phyloP scores from a whole-genome alignment of 208 protist species.

The Crithidia fasciculata region DNA sequence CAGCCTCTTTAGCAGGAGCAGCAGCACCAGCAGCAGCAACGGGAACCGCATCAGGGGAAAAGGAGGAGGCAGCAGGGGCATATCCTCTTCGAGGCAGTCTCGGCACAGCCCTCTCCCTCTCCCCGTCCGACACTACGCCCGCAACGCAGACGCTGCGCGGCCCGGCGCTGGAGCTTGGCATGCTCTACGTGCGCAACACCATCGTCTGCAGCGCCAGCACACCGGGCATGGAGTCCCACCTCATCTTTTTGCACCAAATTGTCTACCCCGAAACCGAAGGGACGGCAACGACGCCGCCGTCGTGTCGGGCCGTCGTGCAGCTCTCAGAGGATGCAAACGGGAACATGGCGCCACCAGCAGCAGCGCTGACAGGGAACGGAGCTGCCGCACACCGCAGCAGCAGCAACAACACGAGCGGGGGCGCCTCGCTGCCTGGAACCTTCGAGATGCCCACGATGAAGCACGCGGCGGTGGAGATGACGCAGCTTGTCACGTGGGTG shows the following conservation, averaged over 20 bases:
- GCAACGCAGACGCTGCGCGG: constrained; percentile 26
- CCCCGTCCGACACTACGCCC: neutral
- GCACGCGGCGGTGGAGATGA: constrained; percentile 38
- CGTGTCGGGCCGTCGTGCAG: constrained; percentile 27
- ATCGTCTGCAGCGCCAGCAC: constrained; percentile 60
- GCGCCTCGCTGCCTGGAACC: neutral
- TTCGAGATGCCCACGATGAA: constrained; percentile 48
- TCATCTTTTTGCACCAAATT: constrained; percentile 46
- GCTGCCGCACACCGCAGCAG: neutral
- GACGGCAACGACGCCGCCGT: constrained; percentile 5
- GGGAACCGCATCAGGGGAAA: neutral
- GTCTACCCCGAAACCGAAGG: constrained; percentile 4
- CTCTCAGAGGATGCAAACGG: constrained; percentile 35
- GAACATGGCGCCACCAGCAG: constrained; percentile 24
- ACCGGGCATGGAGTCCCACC: constrained; percentile 45
- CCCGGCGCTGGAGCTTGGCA: constrained; percentile 52
- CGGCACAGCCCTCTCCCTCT: neutral
- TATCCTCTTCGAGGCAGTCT: neutral
- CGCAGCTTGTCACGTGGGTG: constrained; percentile 38
- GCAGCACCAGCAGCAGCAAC: constrained; percentile 12
- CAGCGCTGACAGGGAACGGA: neutral
- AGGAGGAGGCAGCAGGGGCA: neutral
- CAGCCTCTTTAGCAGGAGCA: too few relatives aligned
- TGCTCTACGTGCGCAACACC: constrained; percentile 69
- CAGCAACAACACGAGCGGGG: neutral